phyloP scores from a whole-genome alignment of 257 asterid species.

The Solanum virginianum region DNA sequence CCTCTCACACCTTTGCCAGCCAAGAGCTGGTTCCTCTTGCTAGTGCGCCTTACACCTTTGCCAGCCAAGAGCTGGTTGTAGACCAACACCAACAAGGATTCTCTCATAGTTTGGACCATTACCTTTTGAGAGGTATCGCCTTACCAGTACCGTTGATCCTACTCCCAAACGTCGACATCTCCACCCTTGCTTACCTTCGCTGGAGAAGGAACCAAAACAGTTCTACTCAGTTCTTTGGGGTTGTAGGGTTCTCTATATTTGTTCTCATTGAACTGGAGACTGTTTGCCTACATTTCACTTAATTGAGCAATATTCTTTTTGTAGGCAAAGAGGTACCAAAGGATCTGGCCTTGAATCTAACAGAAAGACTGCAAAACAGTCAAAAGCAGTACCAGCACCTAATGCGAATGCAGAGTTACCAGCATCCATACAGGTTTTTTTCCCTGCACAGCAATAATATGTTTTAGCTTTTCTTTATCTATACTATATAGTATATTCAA shows the following conservation, averaged over 20 bases:
- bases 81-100: too few species aligned
- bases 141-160: neutral
- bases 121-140: conserved; percentile 30
- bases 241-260: conserved; percentile 30
- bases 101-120: too few species aligned
- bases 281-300: neutral
- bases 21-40: too few species aligned
- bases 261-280: neutral
- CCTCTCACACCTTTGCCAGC: too few species aligned
- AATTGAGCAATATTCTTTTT: neutral
- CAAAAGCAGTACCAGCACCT: conserved; percentile 51
- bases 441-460: neutral
- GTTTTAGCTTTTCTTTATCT: neutral
- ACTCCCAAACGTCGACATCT: conserved; percentile 7
- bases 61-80: too few species aligned
- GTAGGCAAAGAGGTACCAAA: conserved; percentile 45
- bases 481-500: neutral
- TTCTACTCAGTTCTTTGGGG: conserved; percentile 43
- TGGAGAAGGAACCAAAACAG: neutral
- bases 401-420: conserved; percentile 61
- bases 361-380: conserved; percentile 31
- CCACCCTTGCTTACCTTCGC: conserved; percentile 1
- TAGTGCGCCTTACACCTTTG: too few species aligned
- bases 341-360: conserved; percentile 33
- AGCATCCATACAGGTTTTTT: conserved; percentile 45